Conservation (phyloP, 2,329 filamentous ascomycete genomes). For the Calonectria ilicicola region DNA sequence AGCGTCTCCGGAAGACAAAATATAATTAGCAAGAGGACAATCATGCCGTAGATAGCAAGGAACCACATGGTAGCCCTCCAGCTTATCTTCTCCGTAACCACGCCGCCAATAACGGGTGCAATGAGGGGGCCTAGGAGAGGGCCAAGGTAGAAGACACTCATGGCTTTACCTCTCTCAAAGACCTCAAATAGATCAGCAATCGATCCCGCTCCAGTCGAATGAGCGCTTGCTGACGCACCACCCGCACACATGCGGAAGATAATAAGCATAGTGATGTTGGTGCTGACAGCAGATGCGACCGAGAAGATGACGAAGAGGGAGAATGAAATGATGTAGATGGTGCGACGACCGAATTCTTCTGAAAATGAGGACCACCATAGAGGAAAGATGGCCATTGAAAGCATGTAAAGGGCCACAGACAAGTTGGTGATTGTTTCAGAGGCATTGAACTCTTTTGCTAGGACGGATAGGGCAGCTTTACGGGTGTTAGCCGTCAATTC, state of each 20-base stretch:
- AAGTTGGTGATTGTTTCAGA: slow-evolving; percentile 78
- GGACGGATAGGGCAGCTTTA: slow-evolving; percentile 74
- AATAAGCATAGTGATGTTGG: slow-evolving; percentile 80
- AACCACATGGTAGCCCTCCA: slow-evolving; percentile 88
- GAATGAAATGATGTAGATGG: slow-evolving; percentile 84
- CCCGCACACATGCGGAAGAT: slow-evolving; percentile 80
- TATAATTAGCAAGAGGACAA: slow-evolving; percentile 66
- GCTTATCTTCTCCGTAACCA: slow-evolving; percentile 74
- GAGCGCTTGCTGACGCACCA: slow-evolving; percentile 82
- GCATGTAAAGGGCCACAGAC: slow-evolving; percentile 84
- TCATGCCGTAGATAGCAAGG: slow-evolving; percentile 75
- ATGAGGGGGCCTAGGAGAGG: slow-evolving; percentile 81
- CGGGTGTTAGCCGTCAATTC: slow-evolving; percentile 17
- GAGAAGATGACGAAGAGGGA: slow-evolving; percentile 78
- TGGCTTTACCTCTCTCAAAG: slow-evolving; percentile 79
- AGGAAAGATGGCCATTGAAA: slow-evolving; percentile 85
- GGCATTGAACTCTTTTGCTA: slow-evolving; percentile 72
- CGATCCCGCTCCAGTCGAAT: slow-evolving; percentile 85
- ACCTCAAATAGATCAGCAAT: slow-evolving; percentile 86
- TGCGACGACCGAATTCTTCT: slow-evolving; percentile 77
- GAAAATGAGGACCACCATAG: slow-evolving; percentile 90
- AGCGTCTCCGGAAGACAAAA: slow-evolving; percentile 77
- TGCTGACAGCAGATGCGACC: slow-evolving; percentile 75
- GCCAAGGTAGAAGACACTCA: slow-evolving; percentile 86
- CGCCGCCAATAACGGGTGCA: slow-evolving; percentile 82